Base-by-base conservation (phyloP, 495 filamentous ascomycete genomes). In the Penicillium canariense region DNA sequence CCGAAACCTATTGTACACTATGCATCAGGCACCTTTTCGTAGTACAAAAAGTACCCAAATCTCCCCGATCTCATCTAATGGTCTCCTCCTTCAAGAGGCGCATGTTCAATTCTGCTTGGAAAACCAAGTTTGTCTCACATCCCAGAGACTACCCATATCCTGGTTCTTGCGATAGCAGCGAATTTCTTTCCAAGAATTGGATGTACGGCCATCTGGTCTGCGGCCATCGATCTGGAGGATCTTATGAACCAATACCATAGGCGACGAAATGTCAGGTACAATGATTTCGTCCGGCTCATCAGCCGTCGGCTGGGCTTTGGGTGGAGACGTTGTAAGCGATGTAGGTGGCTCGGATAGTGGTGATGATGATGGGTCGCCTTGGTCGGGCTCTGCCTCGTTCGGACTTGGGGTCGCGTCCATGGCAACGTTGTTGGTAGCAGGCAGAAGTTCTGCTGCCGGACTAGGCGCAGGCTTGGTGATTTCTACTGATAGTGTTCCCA, bases 91-190 rank as follows among this genome's bases (percentile, higher is more conserved):
- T 8, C 25, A 11, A 30, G 26, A 12, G 43, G n/a, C n/a, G n/a
- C n/a, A 46, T 15, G 23, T 22, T 27, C 55, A 55, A 31, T 62
- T 54, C 32, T 57, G 46, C 42, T 59, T 69, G 11, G 66, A 5
- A 53, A 58, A 78, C 75, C 73, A 78, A 44, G 68, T 66, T 39
- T 81, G 75, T 20, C 80, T 66, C 47, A 83, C 65, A 52, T 83
- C 81, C 62, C 73, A 84, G 9, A 82, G 68, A 47, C 67, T 77
- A 6, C 81, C 81, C 57, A 82, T 76, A 48, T 83, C 81, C 63
- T 84, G 80, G 28, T 84, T 80, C 27, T 78, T 63, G 22, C 81
- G 69, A 28, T 72, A 73, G 40, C 70, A 75, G 5, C 81, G 77
- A 36, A 81, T 55, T 28, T 70, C 65, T 54, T 81, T 80, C 80